These are phyloP conservation scores for Pseudogymnoascus verrucosus DNA, from an alignment of 2,329 filamentous ascomycete genomes.

Conservation along the genomic window DNA sequence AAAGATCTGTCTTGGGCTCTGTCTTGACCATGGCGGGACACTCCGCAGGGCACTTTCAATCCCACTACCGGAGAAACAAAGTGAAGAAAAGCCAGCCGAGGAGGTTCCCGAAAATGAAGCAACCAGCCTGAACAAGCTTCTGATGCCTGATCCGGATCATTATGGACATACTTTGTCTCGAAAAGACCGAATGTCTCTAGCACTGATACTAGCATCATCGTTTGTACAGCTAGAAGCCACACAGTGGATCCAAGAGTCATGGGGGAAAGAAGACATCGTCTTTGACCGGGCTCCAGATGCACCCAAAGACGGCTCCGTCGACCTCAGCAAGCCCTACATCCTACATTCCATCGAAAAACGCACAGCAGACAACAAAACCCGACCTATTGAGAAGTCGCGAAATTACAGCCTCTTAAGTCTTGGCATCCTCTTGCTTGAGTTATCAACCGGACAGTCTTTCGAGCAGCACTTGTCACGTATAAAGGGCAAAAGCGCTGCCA, in stretches of 20 bases:
- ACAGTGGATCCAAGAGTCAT: conserved; percentile 3
- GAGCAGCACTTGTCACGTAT: not conserved
- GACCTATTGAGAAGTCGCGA: not conserved
- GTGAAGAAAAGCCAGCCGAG: not conserved
- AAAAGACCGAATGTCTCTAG: not conserved
- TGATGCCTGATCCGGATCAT: not conserved
- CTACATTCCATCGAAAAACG: not conserved
- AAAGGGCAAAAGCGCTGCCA: not conserved
- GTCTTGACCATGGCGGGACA: not conserved
- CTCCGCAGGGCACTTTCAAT: not conserved
- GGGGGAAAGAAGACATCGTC: conserved; percentile 1
- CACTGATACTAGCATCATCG: not conserved
- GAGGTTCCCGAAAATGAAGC: not conserved
- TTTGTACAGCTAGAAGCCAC: conserved; percentile 3
- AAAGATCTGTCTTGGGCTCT: not conserved
- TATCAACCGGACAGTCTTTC: not conserved
- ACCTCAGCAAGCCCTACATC: not conserved
- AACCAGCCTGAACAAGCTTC: not conserved
- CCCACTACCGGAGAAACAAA: not conserved
- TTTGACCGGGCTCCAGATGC: not conserved
- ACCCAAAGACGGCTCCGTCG: not conserved
- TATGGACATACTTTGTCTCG: not conserved
- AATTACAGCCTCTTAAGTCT: not conserved
- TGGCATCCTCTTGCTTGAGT: not conserved
- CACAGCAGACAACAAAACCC: not conserved